Conservation (phyloP, 179 eudicot species). For the Nepenthes alata region DNA sequence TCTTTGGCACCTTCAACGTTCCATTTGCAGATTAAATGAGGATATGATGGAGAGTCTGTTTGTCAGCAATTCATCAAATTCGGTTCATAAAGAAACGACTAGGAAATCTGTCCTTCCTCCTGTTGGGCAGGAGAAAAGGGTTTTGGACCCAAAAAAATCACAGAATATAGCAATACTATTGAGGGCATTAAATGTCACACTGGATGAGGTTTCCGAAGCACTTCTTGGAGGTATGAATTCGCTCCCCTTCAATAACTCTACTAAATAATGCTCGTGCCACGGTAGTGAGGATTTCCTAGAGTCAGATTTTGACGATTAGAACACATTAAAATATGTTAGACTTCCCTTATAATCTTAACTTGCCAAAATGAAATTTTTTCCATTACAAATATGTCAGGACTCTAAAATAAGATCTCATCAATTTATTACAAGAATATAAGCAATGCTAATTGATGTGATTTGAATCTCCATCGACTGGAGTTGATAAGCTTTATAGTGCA, state of each 20-base stretch:
- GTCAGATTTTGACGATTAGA: no score
- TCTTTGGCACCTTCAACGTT: not conserved
- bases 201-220: constrained; percentile 80
- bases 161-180: constrained; percentile 87
- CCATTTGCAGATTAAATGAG: constrained; percentile 63
- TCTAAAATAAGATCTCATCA: no score
- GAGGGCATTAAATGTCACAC: constrained; percentile 81
- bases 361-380: no score
- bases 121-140: constrained; percentile 57
- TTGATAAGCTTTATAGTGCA: no score
- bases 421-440: no score
- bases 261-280: not conserved
- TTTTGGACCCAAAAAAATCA: constrained; percentile 91
- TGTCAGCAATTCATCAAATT: constrained; percentile 45
- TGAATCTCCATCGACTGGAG: no score
- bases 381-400: no score
- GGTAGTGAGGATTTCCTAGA: no score
- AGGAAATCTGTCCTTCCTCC: constrained; percentile 48
- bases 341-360: no score
- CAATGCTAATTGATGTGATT: no score
- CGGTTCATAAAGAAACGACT: constrained; percentile 39
- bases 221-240: constrained; percentile 60
- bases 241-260: not conserved
- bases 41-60: constrained; percentile 89
- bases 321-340: no score